Base-by-base conservation (phyloP, 1,284 basidiomycete species). In the Tilletiopsis washingtonensis region DNA sequence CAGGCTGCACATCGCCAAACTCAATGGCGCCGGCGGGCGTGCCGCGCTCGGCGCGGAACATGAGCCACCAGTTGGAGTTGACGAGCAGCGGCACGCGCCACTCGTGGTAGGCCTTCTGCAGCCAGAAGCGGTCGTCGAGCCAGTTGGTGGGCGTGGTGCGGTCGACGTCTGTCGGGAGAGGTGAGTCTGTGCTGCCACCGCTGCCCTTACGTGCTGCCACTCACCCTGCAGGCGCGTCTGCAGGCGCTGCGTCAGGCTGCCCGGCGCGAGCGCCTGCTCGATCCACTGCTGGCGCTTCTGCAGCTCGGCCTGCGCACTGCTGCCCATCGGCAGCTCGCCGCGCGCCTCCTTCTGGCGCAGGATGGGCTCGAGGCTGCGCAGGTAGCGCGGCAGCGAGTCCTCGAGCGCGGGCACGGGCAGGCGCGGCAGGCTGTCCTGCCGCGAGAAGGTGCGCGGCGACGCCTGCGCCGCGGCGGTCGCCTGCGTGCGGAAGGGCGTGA, bases 51-150 rank as follows among this genome's bases (percentile, higher is more conserved):
- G 77, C 73, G 32, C 75, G 74, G 70, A 91, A 87, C n/a, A 88
- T 79, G 40, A 96, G 78, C 91, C 91, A 97, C 91, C 91, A 97
- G 71, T 97, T 96, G 7, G 90, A 93, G 75, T 97, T 88, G 67
- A 98, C 76, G 51, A 89, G 78, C 26, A 97, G 77, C 0, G 93
- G 89, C 1, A 82, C 81, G 40, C 91, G 81, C 84, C 85, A 89
- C 75, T 90, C 86, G 56, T 89, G 83, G 75, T 97, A 98, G 0
- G 88, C 84, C 61, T 86, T 85, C 61, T 85, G 83, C 51, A 84
- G 77, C 93, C 93, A 97, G 66, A 91, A 85, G 49, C 88, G 89
- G 75, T 97, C 91, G 64, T 94, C 83, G 12, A 98, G 81, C 93
- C 93, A 97, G 74, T 94, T 96, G 74, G 85, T 80, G 0, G 88